A percentile compares a stretch with the other conserved stretches of the same genome.
These are phyloP conservation scores for Penicillium vulpinum DNA, from an alignment of 2,329 filamentous ascomycete species.

Conservation along the genomic window DNA sequence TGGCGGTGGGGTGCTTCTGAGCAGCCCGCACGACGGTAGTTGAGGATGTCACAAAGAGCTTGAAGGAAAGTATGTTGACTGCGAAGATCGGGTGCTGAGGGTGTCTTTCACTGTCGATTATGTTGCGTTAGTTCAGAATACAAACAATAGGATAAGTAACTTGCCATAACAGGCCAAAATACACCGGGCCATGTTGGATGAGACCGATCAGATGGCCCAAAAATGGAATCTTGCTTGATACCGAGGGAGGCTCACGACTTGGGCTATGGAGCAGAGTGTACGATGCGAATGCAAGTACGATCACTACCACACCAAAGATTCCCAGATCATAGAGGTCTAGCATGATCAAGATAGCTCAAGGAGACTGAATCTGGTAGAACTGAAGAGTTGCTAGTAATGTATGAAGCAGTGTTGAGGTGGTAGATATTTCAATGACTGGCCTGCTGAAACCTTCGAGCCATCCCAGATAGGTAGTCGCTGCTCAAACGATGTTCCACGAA, in stretches of 20 bases:
- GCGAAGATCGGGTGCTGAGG: not conserved
- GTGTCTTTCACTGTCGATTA: not conserved
- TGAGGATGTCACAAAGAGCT: not conserved
- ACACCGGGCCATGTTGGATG: not conserved
- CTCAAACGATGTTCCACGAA: not conserved
- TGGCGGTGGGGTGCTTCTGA: not conserved
- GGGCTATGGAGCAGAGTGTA: not conserved
- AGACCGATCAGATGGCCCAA: not conserved
- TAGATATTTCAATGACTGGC: no score
- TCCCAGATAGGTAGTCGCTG: not conserved
- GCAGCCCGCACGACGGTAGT: not conserved
- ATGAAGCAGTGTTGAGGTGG: not conserved
- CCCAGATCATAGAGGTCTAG: not conserved
- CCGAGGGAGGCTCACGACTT: not conserved
- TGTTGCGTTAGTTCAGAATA: not conserved
- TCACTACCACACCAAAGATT: not conserved
- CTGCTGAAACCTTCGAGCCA: no score
- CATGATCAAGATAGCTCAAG: not conserved
- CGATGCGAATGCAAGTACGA: not conserved
- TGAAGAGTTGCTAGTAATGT: not conserved
- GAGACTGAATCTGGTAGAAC: not conserved
- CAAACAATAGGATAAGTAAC: not conserved
- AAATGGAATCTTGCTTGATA: not conserved
- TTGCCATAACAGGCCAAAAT: not conserved
- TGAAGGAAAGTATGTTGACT: not conserved